These are phyloP conservation scores for Calvatia gigantea DNA, from an alignment of 768 basidiomycete species.

Conservation along the genomic window DNA sequence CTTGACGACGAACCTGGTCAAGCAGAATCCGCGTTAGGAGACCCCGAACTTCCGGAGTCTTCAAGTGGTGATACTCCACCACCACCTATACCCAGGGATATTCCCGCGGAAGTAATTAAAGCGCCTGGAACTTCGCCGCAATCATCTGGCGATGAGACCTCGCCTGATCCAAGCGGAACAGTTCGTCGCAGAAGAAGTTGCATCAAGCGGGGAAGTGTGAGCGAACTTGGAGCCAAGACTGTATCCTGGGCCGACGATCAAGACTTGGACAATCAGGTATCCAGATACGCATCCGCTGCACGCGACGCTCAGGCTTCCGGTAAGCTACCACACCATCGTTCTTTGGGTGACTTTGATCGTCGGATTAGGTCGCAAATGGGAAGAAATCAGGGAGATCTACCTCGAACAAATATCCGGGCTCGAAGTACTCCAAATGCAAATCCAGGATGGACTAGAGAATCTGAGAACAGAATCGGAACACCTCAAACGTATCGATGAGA, in stretches of 20 bases:
- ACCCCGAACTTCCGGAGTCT: conserved; percentile 8
- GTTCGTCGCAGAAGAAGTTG: conserved; percentile 56
- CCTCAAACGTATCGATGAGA: conserved; percentile 38
- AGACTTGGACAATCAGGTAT: conserved; percentile 55
- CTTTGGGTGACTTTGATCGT: neutral
- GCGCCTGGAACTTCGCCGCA: neutral
- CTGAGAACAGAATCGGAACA: conserved; percentile 42
- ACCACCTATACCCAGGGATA: neutral
- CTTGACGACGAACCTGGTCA: conserved; percentile 17
- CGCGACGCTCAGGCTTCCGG: conserved; percentile 37
- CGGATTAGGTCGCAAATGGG: conserved; percentile 52
- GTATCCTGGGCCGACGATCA: conserved; percentile 76
- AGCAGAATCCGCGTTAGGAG: conserved; percentile 7
- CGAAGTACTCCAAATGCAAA: conserved; percentile 51
- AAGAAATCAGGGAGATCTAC: conserved; percentile 51
- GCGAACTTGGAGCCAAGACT: conserved; percentile 52
- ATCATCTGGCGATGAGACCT: conserved; percentile 7
- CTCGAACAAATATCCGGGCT: conserved; percentile 61
- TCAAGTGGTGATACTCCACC: conserved; percentile 6
- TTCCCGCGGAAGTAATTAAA: neutral
- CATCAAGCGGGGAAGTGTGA: conserved; percentile 55
- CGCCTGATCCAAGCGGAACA: conserved; percentile 14
- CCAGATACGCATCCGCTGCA: conserved; percentile 39
- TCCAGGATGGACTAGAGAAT: conserved; percentile 40
- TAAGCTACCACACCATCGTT: conserved; percentile 13